Evolutionary conservation across 2,329 filamentous ascomycete species (phyloP).

Genomic region (Juglanconis oblonga): DNA sequence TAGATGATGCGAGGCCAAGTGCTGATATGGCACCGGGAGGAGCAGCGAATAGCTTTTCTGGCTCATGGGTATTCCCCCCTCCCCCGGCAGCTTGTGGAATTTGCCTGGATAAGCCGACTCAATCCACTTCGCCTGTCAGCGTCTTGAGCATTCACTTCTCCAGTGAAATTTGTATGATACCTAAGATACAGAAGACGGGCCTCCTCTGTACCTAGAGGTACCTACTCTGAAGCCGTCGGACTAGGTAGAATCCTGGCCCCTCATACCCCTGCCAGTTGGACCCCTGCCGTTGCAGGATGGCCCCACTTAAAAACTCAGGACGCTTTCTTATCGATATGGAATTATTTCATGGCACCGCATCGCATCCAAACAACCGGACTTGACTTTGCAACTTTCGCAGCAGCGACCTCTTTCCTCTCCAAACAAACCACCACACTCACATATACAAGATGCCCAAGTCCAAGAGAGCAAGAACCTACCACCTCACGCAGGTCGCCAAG

Average conservation of each 20-base stretch:
- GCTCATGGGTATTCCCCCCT: too few relatives aligned
- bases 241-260: too few relatives aligned
- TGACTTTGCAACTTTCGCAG: not conserved
- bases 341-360: not conserved
- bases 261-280: not conserved
- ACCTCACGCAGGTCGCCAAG: constrained; percentile 88
- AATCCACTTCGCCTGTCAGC: too few relatives aligned
- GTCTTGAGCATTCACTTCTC: too few relatives aligned
- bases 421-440: not conserved
- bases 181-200: too few relatives aligned
- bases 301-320: not conserved
- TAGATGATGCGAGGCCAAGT: not conserved
- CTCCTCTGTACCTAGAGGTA: too few relatives aligned
- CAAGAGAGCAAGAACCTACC: constrained; percentile 84
- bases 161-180: too few relatives aligned
- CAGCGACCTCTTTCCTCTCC: not conserved
- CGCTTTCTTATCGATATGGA: not conserved
- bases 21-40: too few relatives aligned
- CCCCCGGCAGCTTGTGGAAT: too few relatives aligned
- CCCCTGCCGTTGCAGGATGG: not conserved
- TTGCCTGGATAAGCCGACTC: too few relatives aligned
- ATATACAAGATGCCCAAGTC: constrained; percentile 81
- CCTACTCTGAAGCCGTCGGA: too few relatives aligned
- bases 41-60: not conserved
- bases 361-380: not conserved